Percentiles rank a stretch among this genome's conserved stretches.
These are phyloP conservation scores for Chrysoporthe cubensis DNA, from an alignment of 2,329 filamentous ascomycete species.

Conservation along the genomic window DNA sequence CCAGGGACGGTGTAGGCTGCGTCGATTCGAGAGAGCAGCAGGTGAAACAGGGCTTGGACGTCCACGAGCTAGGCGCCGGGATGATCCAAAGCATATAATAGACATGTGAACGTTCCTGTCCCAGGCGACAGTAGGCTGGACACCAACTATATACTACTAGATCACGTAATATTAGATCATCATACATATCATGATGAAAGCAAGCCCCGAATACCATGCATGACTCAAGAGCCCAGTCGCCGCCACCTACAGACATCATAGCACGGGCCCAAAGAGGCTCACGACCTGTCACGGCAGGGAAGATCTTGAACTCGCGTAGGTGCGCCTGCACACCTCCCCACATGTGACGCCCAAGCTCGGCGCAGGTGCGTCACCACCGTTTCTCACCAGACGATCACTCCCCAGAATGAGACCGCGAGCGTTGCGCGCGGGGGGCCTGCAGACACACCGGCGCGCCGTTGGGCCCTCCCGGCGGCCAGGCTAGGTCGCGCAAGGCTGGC, in stretches of 20 bases:
- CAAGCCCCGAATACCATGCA: neutral
- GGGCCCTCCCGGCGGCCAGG: too few relatives aligned
- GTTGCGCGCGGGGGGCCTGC: too few relatives aligned
- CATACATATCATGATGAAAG: neutral
- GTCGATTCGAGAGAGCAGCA: neutral
- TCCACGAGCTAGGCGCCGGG: neutral
- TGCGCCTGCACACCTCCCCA: too few relatives aligned
- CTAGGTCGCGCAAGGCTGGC: neutral
- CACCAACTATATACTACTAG: neutral
- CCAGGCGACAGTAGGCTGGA: neutral
- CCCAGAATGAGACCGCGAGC: too few relatives aligned
- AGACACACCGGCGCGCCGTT: too few relatives aligned
- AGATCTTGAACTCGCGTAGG: too few relatives aligned
- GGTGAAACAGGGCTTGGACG: neutral
- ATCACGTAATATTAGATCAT: neutral
- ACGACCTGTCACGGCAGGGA: too few relatives aligned
- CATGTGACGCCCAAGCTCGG: too few relatives aligned
- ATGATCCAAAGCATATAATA: neutral
- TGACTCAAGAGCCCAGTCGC: neutral
- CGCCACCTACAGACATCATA: neutral
- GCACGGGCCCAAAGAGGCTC: too few relatives aligned
- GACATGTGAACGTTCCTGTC: neutral
- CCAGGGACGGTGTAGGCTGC: conserved; percentile 15
- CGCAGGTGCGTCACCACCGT: too few relatives aligned
- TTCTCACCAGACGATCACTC: too few relatives aligned